Base-by-base conservation (phyloP, 164 flowering plant species). In the Tetrastigma voinierianum region DNA sequence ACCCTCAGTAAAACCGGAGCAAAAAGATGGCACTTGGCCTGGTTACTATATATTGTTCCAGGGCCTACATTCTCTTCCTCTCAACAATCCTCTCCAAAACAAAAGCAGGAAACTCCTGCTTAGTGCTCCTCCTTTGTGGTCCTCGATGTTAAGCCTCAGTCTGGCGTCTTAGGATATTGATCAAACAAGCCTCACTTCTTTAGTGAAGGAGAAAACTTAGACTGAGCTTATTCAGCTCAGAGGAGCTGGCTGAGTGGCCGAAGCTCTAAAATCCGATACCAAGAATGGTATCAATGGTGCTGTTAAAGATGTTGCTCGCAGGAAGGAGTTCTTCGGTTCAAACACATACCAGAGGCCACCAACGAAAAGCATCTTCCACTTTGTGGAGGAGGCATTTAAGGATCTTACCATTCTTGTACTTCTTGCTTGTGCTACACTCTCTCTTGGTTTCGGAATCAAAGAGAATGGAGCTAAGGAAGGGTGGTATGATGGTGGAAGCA, bases 401-500 rank as follows among this genome's bases (percentile, higher is more conserved):
- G 85, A 80, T 59, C 62, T 63, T 2, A 82, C 78, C 6, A 78
- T 80, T 25, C 14, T 78, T 2, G 75, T 78, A 10, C 85, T 79
- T 10, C 11, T 77, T n/a, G 72, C 59, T 18, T 82, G 81, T 32
- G 81, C 81, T 6, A 69, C 74, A 0, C 70, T 82, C 0, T 72
- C 85, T 1, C 82, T 82, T 7, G 82, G 72, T 0, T 82, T 82
- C 14, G 87, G 84, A 0, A 80, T 82, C 43, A 78, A 81, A 47
- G 70, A 75, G 53, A 52, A 78, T 23, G 84, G 81, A 1, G 9
- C 56, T 1, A 66, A 69, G 43, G 75, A 82, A 68, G 85, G 85
- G 0, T 78, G 82, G 81, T 77, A 77, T 48, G 85, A 82, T 17
- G 82, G 82, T 1, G 81, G 79, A 1, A 82, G 83, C 69, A 82